Conservation (phyloP, 2,329 filamentous ascomycete genomes). For the Metarhizium rileyi region DNA sequence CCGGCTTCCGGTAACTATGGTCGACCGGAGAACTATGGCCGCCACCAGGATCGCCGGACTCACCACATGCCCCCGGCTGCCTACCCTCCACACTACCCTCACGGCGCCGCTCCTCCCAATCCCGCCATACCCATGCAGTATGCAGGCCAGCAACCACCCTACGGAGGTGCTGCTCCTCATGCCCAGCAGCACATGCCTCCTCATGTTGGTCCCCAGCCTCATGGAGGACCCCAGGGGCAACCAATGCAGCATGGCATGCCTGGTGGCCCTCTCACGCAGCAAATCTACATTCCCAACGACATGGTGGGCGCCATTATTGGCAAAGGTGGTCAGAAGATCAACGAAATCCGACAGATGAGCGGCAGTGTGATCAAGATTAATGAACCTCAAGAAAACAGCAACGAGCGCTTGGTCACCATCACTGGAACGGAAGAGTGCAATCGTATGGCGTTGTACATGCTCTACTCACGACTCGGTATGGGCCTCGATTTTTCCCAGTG, state of each 20-base stretch:
- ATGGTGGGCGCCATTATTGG: conserved; percentile 99
- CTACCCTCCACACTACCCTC: conserved; percentile 62
- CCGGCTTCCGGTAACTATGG: conserved; percentile 88
- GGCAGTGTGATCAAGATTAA: conserved; percentile 99
- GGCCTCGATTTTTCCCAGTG: conserved; percentile 21
- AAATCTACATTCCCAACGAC: conserved; percentile 98
- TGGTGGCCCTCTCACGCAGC: conserved; percentile 71
- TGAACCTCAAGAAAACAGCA: conserved; percentile 97
- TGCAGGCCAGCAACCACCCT: conserved; percentile 62
- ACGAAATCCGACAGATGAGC: conserved; percentile 93
- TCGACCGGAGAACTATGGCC: conserved; percentile 72
- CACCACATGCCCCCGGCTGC: conserved; percentile 68
- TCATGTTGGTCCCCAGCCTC: conserved; percentile 43
- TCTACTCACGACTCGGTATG: conserved; percentile 90
- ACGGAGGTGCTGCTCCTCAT: conserved; percentile 66
- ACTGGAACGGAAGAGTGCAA: conserved; percentile 98
- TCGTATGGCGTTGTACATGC: conserved; percentile 99
- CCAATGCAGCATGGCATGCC: conserved; percentile 59
- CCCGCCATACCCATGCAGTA: conserved; percentile 69
- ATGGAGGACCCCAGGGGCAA: conserved; percentile 60
- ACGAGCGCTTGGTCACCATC: conserved; percentile 93
- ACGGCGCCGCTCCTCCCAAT: conserved; percentile 48
- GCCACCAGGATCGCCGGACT: conserved; percentile 62
- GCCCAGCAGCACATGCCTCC: conserved; percentile 65
- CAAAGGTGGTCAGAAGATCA: conserved; percentile 98